Evolutionary conservation across 192 early-diverging fungal genomes (phyloP), one percentile per base, ranked within the genome.

Genomic region (Rhizoclosmatium globosum): DNA sequence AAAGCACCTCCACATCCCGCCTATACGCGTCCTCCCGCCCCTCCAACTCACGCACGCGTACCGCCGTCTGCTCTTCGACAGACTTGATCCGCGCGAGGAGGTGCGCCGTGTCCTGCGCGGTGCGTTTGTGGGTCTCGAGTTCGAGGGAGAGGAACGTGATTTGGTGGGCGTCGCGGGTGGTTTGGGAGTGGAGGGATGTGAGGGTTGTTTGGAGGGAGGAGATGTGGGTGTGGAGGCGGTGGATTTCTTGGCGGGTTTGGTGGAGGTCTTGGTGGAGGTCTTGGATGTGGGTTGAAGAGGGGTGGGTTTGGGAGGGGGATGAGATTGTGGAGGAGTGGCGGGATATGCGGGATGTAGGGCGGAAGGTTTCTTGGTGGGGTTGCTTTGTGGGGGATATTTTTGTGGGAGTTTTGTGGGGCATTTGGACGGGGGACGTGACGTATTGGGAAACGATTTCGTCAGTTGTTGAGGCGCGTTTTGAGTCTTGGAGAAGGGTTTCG

Each of bases 21-120:
- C 59, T 4, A 38, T 62, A 47, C 23, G 4, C 21, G 42, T 9
- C 23, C 59, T 74, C 59, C 17, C 59, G 38, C 44, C 15, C 11
- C 43, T 68, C 66, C 66, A 45, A 9, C 66, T 42, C 66, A 9
- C 66, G 66, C 21, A 68, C 7, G 11, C 66, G 21, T 41, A 9
- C 7, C 39, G 66, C 21, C 6, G 4, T 68, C 43, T 47, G 46
- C 66, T 11, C 21, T 42, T 68, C 66, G 9, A 68, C 39, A 4
- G n/a, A 6, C 46, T 68, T 42, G 9, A 68, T 21, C 21, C 66
- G 66, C 13, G 66, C 21, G 9, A 68, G 39, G 4, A 68, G 46
- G 4, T n/a, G 42, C 42, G 4, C 13, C 6, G 6, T 6, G 39
- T 64, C 61, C 11, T 64, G 21, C 11, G 6, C 11, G 9, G 7